Evolutionary conservation across 2,329 filamentous ascomycete genomes (phyloP).

Genomic region (Chlorencoelia australis): DNA sequence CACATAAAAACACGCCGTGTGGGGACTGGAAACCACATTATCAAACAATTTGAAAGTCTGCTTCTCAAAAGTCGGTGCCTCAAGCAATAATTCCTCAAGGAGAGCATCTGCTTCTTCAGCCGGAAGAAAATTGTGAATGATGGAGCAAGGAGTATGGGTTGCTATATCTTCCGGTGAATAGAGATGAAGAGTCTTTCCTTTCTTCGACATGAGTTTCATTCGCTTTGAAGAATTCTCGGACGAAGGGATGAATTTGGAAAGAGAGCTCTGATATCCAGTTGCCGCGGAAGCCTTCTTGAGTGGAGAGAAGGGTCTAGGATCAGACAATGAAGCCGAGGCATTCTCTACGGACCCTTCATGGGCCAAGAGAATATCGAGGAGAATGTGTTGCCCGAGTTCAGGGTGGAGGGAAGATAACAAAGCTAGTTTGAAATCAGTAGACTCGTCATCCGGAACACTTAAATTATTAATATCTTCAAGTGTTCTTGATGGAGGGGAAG

Average conservation of each 20-base stretch:
- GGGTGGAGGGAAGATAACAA: slow-evolving; percentile 71
- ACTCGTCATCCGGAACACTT: slow-evolving; percentile 44
- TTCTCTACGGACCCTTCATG: slow-evolving; percentile 66
- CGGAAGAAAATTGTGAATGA: slow-evolving; percentile 85
- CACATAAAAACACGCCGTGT: slow-evolving; percentile 77
- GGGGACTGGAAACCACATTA: slow-evolving; percentile 72
- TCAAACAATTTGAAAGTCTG: slow-evolving; percentile 82
- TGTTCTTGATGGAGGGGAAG: slow-evolving; percentile 6
- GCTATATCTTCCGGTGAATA: slow-evolving; percentile 76
- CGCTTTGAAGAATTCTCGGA: slow-evolving; percentile 30
- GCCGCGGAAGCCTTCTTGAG: slow-evolving; percentile 22
- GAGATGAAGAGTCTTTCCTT: slow-evolving; percentile 73
- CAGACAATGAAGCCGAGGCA: slow-evolving; percentile 47
- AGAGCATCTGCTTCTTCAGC: slow-evolving; percentile 60
- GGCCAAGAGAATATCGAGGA: slow-evolving; percentile 71
- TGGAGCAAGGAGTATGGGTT: slow-evolving; percentile 76
- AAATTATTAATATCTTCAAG: slow-evolving; percentile 19
- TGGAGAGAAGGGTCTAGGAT: slow-evolving; percentile 6
- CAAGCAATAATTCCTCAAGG: slow-evolving; percentile 63
- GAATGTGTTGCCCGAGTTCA: slow-evolving; percentile 46
- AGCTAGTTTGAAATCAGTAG: slow-evolving; percentile 84
- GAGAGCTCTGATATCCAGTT: slow-evolving; percentile 51
- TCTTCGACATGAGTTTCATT: slow-evolving; percentile 51
- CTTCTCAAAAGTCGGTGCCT: slow-evolving; percentile 60
- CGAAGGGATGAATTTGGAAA: slow-evolving; percentile 38